Conservation (phyloP, 164 flowering plant genomes). For the Berberis thunbergii region DNA sequence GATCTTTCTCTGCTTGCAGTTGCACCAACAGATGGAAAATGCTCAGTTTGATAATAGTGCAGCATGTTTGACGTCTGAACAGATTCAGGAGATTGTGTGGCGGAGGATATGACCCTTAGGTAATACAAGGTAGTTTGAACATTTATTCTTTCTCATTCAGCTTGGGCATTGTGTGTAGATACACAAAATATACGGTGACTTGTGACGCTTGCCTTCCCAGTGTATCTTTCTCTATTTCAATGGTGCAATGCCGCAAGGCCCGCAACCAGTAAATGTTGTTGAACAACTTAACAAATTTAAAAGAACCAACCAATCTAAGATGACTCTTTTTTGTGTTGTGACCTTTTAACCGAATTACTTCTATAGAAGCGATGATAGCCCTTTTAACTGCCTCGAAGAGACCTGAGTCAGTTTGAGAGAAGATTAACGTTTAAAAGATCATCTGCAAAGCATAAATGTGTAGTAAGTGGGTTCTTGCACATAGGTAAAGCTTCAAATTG, state of each 20-base stretch:
- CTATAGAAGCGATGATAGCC: too few relatives aligned
- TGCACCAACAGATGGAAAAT: constrained; percentile 58
- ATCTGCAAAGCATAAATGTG: too few relatives aligned
- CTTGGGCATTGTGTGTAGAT: background rate
- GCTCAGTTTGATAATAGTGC: constrained; percentile 46
- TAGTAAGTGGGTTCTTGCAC: too few relatives aligned
- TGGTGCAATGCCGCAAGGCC: background rate
- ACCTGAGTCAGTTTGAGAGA: too few relatives aligned
- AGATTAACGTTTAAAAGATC: too few relatives aligned
- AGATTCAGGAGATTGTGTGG: constrained; percentile 53
- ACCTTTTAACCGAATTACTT: too few relatives aligned
- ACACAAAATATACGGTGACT: too few relatives aligned
- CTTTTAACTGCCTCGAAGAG: too few relatives aligned
- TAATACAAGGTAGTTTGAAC: background rate
- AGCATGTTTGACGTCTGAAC: constrained; percentile 51
- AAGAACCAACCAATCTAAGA: background rate
- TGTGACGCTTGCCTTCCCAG: too few relatives aligned
- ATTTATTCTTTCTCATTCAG: background rate
- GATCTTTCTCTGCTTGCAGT: constrained; percentile 23
- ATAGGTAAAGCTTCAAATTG: too few relatives aligned
- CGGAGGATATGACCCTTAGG: constrained; percentile 16
- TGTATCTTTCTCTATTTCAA: background rate
- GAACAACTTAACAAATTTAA: background rate
- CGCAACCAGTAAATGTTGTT: background rate
- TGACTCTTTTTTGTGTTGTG: too few relatives aligned